Evolutionary conservation across 306 rosid species (phyloP).

Genomic region (Cajanus cajan): DNA sequence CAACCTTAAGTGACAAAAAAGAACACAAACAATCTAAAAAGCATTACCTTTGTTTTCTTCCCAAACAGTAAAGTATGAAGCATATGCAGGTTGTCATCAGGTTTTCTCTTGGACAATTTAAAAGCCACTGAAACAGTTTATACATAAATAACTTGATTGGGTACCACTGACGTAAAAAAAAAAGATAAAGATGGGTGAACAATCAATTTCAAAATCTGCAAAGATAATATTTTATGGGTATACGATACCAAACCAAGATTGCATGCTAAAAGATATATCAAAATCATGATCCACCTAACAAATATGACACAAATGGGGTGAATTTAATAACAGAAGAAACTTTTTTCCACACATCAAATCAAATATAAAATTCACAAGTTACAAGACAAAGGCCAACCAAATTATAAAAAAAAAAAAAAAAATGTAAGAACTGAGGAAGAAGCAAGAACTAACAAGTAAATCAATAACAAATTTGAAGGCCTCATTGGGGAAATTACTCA

Average conservation of each 20-base stretch:
- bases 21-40: neutral
- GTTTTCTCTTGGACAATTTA: slow-evolving; percentile 91
- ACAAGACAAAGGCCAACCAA: neutral
- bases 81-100: slow-evolving; percentile 81
- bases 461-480: neutral
- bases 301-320: neutral
- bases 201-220: neutral
- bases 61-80: slow-evolving; percentile 86
- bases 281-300: neutral
- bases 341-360: neutral
- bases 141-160: slow-evolving; percentile 25
- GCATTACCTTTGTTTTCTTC: slow-evolving; percentile 76
- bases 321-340: neutral
- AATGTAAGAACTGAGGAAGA: neutral
- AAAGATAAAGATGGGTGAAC: slow-evolving; percentile 1
- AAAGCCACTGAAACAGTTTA: slow-evolving; percentile 79
- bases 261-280: neutral
- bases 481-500: neutral
- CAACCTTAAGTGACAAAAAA: neutral
- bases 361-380: neutral
- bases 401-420: neutral
- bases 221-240: neutral
- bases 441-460: neutral
- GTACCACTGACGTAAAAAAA: slow-evolving; percentile 24
- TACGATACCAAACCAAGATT: neutral